Base-by-base conservation (phyloP, 2,329 filamentous ascomycete genomes). In the Cladosporium sp. region DNA sequence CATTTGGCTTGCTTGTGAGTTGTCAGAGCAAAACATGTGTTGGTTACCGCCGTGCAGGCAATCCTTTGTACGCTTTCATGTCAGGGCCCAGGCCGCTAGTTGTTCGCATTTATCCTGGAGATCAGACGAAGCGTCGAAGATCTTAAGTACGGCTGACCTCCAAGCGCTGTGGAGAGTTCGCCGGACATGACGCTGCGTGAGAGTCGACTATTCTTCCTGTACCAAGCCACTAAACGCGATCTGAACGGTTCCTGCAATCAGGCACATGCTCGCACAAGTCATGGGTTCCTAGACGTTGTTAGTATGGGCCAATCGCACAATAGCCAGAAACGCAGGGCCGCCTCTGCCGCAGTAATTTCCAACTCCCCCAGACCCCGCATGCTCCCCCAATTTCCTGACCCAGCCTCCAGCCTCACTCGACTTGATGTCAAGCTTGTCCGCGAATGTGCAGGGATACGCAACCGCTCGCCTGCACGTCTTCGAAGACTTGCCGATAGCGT, bases 1-100 rank as follows among this genome's bases (percentile, higher is more conserved):
- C 80, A 81, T 81, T 69, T 30, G 53, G 51, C 14, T 34, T 58
- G 46, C 26, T 58, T 36, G 49, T 14, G 49, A 46, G 60, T 63
- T 63, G 48, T 56, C 60, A 46, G 49, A 48, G 23, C 34, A 46
- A 54, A 63, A 26, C 30, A 43, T 63, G 16, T n/a, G 60, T 63
- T 54, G 28, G 34, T 63, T 18, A 63, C 32, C 32, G 60, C 60
- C 60, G 32, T 53, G 49, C 48, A 58, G 62, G 54, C 56, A 64
- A 39, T 58, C 62, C 62, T 51, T 58, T 64, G 54, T 64, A 59
- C 56, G 51, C 8, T 43, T 28, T 56, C 61, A 56, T 57, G 30
- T 46, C 61, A 51, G 34, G 59, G 21, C 51, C 39, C 32, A 53
- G 54, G 39, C 43, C 61, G 28, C 26, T 28, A 64, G 18, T 39